Evolutionary conservation across 2,329 filamentous ascomycete species (phyloP), one percentile per base, ranked within the genome.

Genomic region (Aureobasidium vineae): DNA sequence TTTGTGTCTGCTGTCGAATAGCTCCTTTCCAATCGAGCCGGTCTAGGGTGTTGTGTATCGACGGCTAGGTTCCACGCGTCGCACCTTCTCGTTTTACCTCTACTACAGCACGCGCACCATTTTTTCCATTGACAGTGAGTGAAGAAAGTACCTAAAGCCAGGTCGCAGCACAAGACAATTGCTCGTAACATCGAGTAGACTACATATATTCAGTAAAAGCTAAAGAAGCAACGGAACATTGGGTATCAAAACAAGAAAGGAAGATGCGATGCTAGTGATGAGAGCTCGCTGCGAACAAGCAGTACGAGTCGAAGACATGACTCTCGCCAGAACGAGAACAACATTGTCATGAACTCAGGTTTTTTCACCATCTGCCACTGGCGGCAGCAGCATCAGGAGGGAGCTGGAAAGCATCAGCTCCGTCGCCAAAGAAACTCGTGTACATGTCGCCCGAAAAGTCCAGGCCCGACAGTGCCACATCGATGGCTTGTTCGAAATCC

Each of bases 401-500:
- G 8, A 69, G 47, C 63, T 69, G 68, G 33, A 67, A 69, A 21
- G 66, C 66, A 19, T 67, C 68, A 6, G 56, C 66, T 10, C 68
- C 68, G n/a, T 69, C 65, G 28, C 68, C 68, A 36, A 67, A 67
- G 57, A 69, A 69, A 41, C 65, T 67, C 16, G 66, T 67, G 68
- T 45, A 66, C 59, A 69, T n/a, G 63, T 69, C 68, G 11, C 68
- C 68, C 16, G 56, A 65, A 6, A 63, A 63, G 41, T 69, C 68
- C 26, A 69, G 31, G 41, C 66, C 65, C 26, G 50, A 61, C 40
- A 69, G 56, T 16, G 68, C 68, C 5, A 68, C 68, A 23, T 69
- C 53, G 10, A 69, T 61, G 8, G 67, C 64, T 57, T 69, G 68
- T 45, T 69, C 66, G 23, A 69, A 66, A 31, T 68, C 68, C 60